A percentile compares a stretch with the other conserved stretches of the same genome.
Conservation (phyloP, 805 yeast genomes). For the Cyberlindnera meyerae region DNA sequence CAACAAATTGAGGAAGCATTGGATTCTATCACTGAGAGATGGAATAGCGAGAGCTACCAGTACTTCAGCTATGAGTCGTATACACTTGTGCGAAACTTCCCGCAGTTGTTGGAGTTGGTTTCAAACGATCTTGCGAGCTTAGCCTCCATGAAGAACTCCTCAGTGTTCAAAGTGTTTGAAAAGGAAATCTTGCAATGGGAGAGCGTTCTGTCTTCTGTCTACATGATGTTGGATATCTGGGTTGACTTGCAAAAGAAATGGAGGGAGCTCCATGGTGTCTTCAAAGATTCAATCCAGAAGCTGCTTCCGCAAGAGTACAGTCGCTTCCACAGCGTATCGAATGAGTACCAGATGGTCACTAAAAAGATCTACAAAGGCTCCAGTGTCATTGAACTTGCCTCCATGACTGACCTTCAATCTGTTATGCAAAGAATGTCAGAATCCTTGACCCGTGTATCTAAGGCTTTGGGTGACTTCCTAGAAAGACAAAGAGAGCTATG, state of each 20-base stretch:
- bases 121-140: slow-evolving; percentile 59
- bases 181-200: slow-evolving; percentile 53
- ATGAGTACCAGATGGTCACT: slow-evolving; percentile 53
- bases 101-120: slow-evolving; percentile 49
- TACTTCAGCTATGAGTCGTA: slow-evolving; percentile 48
- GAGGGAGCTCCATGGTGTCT: slow-evolving; percentile 79
- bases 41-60: slow-evolving; percentile 53
- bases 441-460: slow-evolving; percentile 52
- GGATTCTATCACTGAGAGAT: slow-evolving; percentile 41
- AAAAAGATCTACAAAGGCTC: slow-evolving; percentile 44
- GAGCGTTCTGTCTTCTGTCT: slow-evolving; percentile 45
- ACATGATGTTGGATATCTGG: slow-evolving; percentile 60
- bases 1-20: slow-evolving; percentile 57
- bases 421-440: slow-evolving; percentile 49
- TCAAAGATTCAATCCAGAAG: slow-evolving; percentile 52
- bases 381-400: slow-evolving; percentile 50
- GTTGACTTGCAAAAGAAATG: slow-evolving; percentile 84
- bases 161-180: slow-evolving; percentile 55
- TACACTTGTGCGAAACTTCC: slow-evolving; percentile 66
- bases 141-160: slow-evolving; percentile 66
- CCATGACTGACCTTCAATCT: slow-evolving; percentile 42
- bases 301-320: slow-evolving; percentile 66
- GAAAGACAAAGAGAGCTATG: slow-evolving; percentile 74
- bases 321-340: slow-evolving; percentile 57
- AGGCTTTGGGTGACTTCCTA: slow-evolving; percentile 68